Evolutionary conservation across 2,329 filamentous ascomycete species (phyloP), one percentile per base, ranked within the genome.

Genomic region (Tolypocladium sp.): DNA sequence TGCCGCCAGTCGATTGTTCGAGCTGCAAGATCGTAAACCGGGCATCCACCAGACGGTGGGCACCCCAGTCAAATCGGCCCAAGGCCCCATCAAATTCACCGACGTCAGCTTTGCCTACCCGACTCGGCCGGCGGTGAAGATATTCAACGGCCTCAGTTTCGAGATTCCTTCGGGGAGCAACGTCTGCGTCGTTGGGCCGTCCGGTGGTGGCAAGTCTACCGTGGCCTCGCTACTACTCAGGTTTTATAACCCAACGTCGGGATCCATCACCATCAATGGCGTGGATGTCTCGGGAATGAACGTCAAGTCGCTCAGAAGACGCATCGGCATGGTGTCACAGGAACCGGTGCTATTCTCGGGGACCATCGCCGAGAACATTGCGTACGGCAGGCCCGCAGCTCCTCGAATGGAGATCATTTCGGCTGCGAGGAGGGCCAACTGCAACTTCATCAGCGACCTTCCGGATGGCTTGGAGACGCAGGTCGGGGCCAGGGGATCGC

Each of bases 121-220:
- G 4, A 99, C 94, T 0, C 82, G 95, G 15, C 94, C 94, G 17
- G 92, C 92, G 5, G 92, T 97, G 42, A 83, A 79, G 4, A 97
- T 99, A 67, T 99, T 99, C 78, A 88, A 91, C 63, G 86, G 91
- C 27, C 79, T 99, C 52, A 85, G 87, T 71, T 99, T 99, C 68
- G 89, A 89, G 67, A 97, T 99, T 58, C 91, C 92, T 0, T 90
- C 93, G 51, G 94, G 94, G 37, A 92, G 87, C 63, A 97, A 97
- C 69, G 91, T 99, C 30, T 96, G 93, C 58, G 93, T 99, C 64
- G 95, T 99, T 57, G 94, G 94, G 1, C 93, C 94, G 2, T 97
- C 92, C 25, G 94, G 94, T 61, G 94, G 94, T 61, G 94, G 94
- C 61, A 99, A 99, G 76, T 96, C 91, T 1, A 99, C 94, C 0